Base-by-base conservation (phyloP, 2,329 filamentous ascomycete species). In the Drechslerella dactyloides region DNA sequence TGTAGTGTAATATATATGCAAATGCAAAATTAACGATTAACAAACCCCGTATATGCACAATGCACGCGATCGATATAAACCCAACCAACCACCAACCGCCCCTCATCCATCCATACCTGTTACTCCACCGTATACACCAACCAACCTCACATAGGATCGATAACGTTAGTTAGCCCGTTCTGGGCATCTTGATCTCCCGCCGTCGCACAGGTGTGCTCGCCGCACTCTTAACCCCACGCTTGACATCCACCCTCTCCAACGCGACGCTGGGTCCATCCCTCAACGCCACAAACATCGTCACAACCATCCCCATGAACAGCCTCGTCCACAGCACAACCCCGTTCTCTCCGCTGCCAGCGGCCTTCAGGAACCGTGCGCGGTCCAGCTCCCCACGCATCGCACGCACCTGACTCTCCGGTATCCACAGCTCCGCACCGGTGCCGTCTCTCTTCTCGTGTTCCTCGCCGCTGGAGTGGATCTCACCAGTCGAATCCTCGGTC, bases 201-300 rank as follows among this genome's bases (percentile, higher is more conserved):
- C 44, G 15, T 11, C 44, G n/a, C 44, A 48, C 44, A 8, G 44
- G 44, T 11, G 44, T 62, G 46, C 8, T 53, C 40, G 54, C 56
- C 40, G 44, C 55, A 21, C 44, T 50, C 51, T 57, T 30, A 48
- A 37, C n/a, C 11, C 40, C 21, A 58, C 56, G 30, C 66, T 40
- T 51, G 11, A 52, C 56, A 65, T 72, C 62, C 19, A 73, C 52
- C 33, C 55, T 58, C 37, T 73, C 69, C 56, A 73, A 55, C 11
- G 69, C 69, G 19, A 68, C 69, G 13, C 57, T 59, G 17, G 69
- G 69, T 21, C 69, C 69, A 15, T 73, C 62, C 40, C 57, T 68
- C 35, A 73, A 27, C 5, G 56, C 69, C 46, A 73, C 69, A 52
- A 68, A 73, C 63, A 73, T 73, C 3, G 69, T 63, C 4, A 61